These are phyloP conservation scores for Phylloporus sp. DNA, from an alignment of 1,284 basidiomycete genomes.

Conservation along the genomic window DNA sequence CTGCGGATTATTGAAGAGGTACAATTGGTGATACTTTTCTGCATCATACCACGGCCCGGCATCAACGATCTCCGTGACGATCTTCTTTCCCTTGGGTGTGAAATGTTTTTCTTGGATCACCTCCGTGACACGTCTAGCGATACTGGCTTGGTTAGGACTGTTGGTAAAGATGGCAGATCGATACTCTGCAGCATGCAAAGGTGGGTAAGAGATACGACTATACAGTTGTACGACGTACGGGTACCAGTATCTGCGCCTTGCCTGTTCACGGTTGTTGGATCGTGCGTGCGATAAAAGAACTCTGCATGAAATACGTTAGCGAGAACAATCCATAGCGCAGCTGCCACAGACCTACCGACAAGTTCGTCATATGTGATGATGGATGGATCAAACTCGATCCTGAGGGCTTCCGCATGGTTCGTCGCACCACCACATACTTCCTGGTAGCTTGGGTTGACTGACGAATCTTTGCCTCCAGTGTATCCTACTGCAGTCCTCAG, in stretches of 20 bases:
- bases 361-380: conserved; percentile 83
- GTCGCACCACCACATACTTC: conserved; percentile 85
- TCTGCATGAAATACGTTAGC: conserved; percentile 47
- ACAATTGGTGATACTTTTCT: conserved; percentile 87
- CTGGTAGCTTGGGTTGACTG: conserved; percentile 66
- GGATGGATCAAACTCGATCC: conserved; percentile 84
- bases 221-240: conserved; percentile 51
- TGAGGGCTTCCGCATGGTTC: conserved; percentile 89
- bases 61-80: conserved; percentile 75
- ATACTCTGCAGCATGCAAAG: conserved; percentile 65
- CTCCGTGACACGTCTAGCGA: conserved; percentile 80
- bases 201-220: conserved; percentile 1
- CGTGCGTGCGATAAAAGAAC: conserved; percentile 95
- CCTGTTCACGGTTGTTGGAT: conserved; percentile 83
- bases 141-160: conserved; percentile 73
- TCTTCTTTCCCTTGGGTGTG: conserved; percentile 72
- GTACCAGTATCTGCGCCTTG: conserved; percentile 82
- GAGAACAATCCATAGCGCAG: neutral
- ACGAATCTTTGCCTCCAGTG: conserved; percentile 72
- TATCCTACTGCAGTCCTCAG: conserved; percentile 76
- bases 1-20: conserved; percentile 69
- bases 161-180: conserved; percentile 92
- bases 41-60: conserved; percentile 82
- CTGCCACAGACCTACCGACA: conserved; percentile 55
- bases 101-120: conserved; percentile 88